Percentiles rank a stretch among this genome's conserved stretches.
phyloP scores from a whole-genome alignment of 371 early-diverging fungal genomes.

The Blyttiomyces sp. region DNA sequence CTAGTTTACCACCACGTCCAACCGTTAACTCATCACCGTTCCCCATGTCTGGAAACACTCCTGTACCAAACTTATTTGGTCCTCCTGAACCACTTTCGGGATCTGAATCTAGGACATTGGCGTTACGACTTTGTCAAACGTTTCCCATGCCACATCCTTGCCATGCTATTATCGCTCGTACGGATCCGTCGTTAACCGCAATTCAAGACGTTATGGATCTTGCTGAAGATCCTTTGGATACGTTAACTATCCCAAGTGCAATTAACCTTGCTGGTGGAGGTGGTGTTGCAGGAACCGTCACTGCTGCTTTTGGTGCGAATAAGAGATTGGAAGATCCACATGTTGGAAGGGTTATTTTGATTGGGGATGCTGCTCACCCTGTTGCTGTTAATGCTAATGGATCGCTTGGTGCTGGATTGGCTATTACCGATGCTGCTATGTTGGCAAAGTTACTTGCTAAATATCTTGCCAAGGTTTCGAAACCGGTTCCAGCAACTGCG shows the following conservation, averaged over 20 bases:
- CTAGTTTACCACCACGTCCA: conserved; percentile 4
- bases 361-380: conserved; percentile 52
- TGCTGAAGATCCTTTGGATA: conserved; percentile 29
- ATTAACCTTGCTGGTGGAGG: background rate
- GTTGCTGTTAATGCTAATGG: conserved; percentile 43
- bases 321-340: conserved; percentile 11
- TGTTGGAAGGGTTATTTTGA: conserved; percentile 44
- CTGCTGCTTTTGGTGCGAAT: background rate
- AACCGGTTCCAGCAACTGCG: background rate
- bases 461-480: conserved; percentile 14
- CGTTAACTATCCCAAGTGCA: conserved; percentile 33
- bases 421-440: conserved; percentile 39
- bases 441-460: conserved; percentile 45
- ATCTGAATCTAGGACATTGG: conserved; percentile 27
- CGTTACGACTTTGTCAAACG: conserved; percentile 15
- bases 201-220: conserved; percentile 34
- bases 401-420: conserved; percentile 38
- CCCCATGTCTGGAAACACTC: conserved; percentile 14
- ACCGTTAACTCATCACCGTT: too few species aligned
- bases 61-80: conserved; percentile 22
- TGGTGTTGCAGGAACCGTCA: background rate
- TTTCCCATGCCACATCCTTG: conserved; percentile 20
- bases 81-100: conserved; percentile 30
- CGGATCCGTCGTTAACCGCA: conserved; percentile 31
- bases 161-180: conserved; percentile 38